phyloP scores from a whole-genome alignment of 805 yeast genomes.

The Teunomyces atbi region DNA sequence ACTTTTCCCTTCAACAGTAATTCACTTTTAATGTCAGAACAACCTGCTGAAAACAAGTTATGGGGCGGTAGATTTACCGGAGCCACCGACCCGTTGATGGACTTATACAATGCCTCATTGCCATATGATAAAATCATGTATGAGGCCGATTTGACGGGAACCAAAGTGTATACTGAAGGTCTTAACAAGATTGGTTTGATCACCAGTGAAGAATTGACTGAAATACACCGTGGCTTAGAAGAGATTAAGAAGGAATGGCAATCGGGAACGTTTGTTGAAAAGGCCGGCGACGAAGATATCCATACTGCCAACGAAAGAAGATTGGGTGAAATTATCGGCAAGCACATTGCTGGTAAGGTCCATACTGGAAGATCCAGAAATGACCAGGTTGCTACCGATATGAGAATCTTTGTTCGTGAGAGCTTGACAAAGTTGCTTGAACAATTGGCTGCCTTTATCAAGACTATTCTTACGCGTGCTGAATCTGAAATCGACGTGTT shows the following conservation, averaged over 20 bases:
- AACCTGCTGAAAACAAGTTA: slow-evolving; percentile 67
- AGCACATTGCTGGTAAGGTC: slow-evolving; percentile 91
- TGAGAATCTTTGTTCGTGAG: slow-evolving; percentile 91
- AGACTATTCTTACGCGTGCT: slow-evolving; percentile 71
- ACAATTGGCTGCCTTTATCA: slow-evolving; percentile 60
- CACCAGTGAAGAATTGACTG: slow-evolving; percentile 66
- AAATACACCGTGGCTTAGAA: slow-evolving; percentile 82
- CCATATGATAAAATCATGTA: slow-evolving; percentile 97
- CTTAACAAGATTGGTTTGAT: slow-evolving; percentile 74
- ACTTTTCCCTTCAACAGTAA: slow-evolving; percentile 3
- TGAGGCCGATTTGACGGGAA: slow-evolving; percentile 90
- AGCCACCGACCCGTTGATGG: slow-evolving; percentile 96
- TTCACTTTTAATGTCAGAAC: slow-evolving; percentile 26
- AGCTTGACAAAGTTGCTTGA: slow-evolving; percentile 60
- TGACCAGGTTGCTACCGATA: slow-evolving; percentile 99
- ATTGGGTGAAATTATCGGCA: slow-evolving; percentile 93
- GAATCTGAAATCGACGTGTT: slow-evolving; percentile 81
- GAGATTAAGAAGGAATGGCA: slow-evolving; percentile 80
- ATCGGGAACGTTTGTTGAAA: slow-evolving; percentile 61
- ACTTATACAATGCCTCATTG: slow-evolving; percentile 91
- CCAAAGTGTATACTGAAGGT: slow-evolving; percentile 89
- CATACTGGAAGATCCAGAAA: slow-evolving; percentile 99
- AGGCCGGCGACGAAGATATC: slow-evolving; percentile 93
- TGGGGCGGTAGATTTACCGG: slow-evolving; percentile 99
- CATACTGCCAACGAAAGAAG: slow-evolving; percentile 99